Evolutionary conservation across 176 grass and related monocot genomes (phyloP), one percentile per base, ranked within the genome.

Genomic region (Musa acuminata): DNA sequence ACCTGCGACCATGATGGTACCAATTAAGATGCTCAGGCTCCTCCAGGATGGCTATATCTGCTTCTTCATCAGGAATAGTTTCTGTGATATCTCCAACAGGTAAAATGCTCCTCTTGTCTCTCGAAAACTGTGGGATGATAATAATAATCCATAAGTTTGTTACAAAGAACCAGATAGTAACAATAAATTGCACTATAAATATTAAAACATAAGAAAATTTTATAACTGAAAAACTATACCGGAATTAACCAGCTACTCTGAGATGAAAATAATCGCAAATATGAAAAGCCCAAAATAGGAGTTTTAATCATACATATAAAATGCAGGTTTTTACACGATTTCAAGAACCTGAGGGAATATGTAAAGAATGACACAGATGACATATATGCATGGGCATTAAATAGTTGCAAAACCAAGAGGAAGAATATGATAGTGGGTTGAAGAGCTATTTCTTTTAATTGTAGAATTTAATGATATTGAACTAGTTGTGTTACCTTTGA

Each of bases 21-120:
- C 95, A 98, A 63, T 87, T 99, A 64, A 94, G 75, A 87, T 94
- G 95, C 82, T 99, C 95, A 0, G 95, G 95, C 71, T 99, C 95
- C 81, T 99, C 95, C 49, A 99, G 87, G 66, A 99, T 78, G 55
- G 90, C 95, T 84, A 99, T 79, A 53, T 99, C 88, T 74, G 90
- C 95, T 68, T 79, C 57, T 69, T 93, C 95, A 75, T 99, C 86
- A 62, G 90, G 86, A 94, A 94, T 87, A 71, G 80, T 89, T 53
- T 82, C 82, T 57, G 95, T 91, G 72, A 99, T 87, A 82, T 99
- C 90, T 55, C 90, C 86, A 77, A 91, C 95, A 74, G 88, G 88
- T 78, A 99, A 77, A 52, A 99, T 94, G 72, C 95, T 99, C 82
- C 90, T 91, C 84, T 91, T 80, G 76, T 99, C 95, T 80, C 48